A percentile compares a stretch with the other conserved stretches of the same genome.
Evolutionary conservation across 2,329 filamentous ascomycete genomes (phyloP).

Genomic region (Aspergillus ruber): DNA sequence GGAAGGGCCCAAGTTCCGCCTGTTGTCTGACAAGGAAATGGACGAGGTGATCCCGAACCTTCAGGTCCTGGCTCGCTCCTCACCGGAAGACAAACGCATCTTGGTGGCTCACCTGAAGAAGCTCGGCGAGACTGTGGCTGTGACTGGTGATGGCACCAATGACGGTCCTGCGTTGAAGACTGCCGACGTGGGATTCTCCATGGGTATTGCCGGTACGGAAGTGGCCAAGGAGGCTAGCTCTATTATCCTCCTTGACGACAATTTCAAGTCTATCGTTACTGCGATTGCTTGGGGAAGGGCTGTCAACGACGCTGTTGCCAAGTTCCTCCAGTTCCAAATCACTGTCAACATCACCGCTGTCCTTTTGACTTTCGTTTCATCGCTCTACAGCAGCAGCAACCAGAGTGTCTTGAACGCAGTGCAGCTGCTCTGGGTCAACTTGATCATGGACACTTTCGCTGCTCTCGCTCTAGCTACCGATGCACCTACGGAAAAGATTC

Average conservation of each 20-base stretch:
- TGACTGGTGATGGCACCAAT: constrained; percentile 62
- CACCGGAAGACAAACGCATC: constrained; percentile 61
- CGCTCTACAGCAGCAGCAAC: constrained; percentile 64
- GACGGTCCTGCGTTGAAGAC: constrained; percentile 60
- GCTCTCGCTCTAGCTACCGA: constrained; percentile 84
- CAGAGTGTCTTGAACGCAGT: constrained; percentile 77
- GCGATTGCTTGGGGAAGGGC: constrained; percentile 63
- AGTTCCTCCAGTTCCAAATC: constrained; percentile 60
- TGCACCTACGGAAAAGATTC: constrained; percentile 72
- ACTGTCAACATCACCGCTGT: constrained; percentile 91
- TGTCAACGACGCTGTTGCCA: constrained; percentile 62
- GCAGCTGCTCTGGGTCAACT: constrained; percentile 90
- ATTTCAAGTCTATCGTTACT: constrained; percentile 59
- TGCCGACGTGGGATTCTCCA: constrained; percentile 62
- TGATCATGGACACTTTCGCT: constrained; percentile 96
- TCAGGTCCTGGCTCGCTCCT: constrained; percentile 59
- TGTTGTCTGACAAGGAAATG: constrained; percentile 55
- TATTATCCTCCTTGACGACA: constrained; percentile 62
- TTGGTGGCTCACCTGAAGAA: constrained; percentile 56
- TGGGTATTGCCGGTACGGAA: constrained; percentile 62
- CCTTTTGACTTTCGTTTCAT: constrained; percentile 77
- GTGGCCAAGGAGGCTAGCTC: constrained; percentile 64
- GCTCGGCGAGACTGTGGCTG: constrained; percentile 57
- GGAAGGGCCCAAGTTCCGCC: constrained; percentile 63
- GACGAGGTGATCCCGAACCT: constrained; percentile 52